Conservation (phyloP, 176 grass and related monocot genomes). For the maize (Zea mays) region Zm-B73-REFERENCE-NAM-5.0 NC_050096.1:117066001-117066500, state of each 20-base stretch:
- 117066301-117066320: conserved; percentile 49
- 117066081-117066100: not conserved
- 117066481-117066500: conserved; percentile 1
- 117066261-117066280: not conserved
- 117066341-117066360: conserved; percentile 71
- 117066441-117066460: conserved; percentile 2
- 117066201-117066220: not conserved
- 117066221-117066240: not conserved
- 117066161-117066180: not conserved
- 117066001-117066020: not conserved
- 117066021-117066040: not conserved
- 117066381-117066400: not conserved
- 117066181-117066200: not conserved
- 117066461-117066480: conserved; percentile 12
- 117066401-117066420: not conserved
- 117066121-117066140: not conserved
- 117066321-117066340: conserved; percentile 55
- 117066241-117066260: not conserved
- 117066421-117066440: conserved; percentile 20
- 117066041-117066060: not conserved
- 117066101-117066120: not conserved
- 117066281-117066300: conserved; percentile 42
- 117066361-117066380: conserved; percentile 12
- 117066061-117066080: not conserved
- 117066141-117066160: not conserved